A percentile compares a stretch with the other conserved stretches of the same genome.
These are phyloP conservation scores for Orbilia blumenaviensis DNA, from an alignment of 2,329 filamentous ascomycete genomes.

Conservation along the genomic window DNA sequence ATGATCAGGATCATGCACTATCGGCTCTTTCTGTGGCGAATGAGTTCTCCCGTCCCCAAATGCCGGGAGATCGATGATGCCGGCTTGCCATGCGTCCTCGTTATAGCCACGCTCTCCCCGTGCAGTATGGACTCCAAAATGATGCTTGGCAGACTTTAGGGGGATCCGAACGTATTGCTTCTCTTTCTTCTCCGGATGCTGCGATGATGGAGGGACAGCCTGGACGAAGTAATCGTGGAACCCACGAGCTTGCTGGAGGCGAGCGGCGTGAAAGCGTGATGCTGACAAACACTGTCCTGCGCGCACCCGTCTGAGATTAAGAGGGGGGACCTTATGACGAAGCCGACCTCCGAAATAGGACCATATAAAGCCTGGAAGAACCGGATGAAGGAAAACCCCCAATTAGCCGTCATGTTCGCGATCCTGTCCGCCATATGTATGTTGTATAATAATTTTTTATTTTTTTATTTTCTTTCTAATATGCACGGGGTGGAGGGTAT, in stretches of 20 bases:
- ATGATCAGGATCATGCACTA: conserved; percentile 32
- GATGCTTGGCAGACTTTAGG: conserved; percentile 90
- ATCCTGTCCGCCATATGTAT: not conserved
- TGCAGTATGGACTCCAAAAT: conserved; percentile 82
- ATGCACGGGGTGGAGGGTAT: not conserved
- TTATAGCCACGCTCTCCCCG: conserved; percentile 88
- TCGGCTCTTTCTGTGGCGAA: conserved; percentile 5
- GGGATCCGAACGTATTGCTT: conserved; percentile 91
- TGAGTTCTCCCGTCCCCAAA: conserved; percentile 68
- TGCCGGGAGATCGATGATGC: conserved; percentile 89
- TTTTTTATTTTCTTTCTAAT: no score
- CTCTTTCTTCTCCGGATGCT: conserved; percentile 75
- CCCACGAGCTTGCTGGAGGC: conserved; percentile 60
- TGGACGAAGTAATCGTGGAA: conserved; percentile 99
- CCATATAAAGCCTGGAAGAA: conserved; percentile 45
- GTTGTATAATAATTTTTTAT: not conserved
- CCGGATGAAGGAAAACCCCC: not conserved
- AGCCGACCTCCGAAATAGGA: conserved; percentile 49
- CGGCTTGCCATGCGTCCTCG: conserved; percentile 92
- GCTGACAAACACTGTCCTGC: conserved; percentile 29
- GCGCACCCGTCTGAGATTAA: conserved; percentile 34
- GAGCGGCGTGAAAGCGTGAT: conserved; percentile 40
- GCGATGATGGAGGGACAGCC: conserved; percentile 88
- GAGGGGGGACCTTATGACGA: conserved; percentile 14
- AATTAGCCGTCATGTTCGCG: conserved; percentile 8